Conservation (phyloP, 202 grass and related monocot genomes). For the Setaria italica region DNA sequence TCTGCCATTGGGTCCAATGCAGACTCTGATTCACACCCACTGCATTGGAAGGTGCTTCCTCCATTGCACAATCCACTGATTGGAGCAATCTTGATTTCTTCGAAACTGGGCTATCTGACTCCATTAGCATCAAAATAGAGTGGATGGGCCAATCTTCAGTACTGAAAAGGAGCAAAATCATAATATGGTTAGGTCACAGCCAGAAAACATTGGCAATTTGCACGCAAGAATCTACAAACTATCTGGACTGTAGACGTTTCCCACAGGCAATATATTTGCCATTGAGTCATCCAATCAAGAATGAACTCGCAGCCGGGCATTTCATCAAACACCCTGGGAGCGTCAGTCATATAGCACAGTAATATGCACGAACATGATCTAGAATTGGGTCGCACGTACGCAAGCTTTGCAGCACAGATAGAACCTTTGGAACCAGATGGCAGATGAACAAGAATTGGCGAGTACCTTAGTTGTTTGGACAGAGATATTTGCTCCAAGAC, state of each 20-base stretch:
- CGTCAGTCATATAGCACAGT: not conserved
- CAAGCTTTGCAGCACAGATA: not conserved
- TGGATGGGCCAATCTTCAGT: not conserved
- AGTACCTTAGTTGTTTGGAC: not conserved
- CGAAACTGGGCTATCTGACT: not conserved
- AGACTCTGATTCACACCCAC: conserved; percentile 21
- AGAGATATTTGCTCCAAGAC: not conserved
- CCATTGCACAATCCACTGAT: conserved; percentile 35
- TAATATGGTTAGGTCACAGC: not conserved
- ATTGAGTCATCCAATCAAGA: not conserved
- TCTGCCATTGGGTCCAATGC: conserved; percentile 84
- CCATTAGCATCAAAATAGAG: conserved; percentile 1
- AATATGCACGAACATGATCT: no score
- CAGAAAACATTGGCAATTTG: not conserved
- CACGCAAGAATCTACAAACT: not conserved
- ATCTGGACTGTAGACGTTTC: not conserved
- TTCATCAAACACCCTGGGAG: conserved; percentile 24
- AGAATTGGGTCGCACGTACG: not conserved
- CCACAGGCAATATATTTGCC: not conserved
- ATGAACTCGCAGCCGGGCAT: conserved; percentile 3
- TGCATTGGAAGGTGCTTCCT: conserved; percentile 13
- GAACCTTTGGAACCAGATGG: not conserved
- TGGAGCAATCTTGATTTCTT: conserved; percentile 46
- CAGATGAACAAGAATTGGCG: not conserved
- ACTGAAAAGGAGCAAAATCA: conserved; percentile 40